Base-by-base conservation (phyloP, 2,329 filamentous ascomycete genomes). In the Pyrenochaeta sp. region DNA sequence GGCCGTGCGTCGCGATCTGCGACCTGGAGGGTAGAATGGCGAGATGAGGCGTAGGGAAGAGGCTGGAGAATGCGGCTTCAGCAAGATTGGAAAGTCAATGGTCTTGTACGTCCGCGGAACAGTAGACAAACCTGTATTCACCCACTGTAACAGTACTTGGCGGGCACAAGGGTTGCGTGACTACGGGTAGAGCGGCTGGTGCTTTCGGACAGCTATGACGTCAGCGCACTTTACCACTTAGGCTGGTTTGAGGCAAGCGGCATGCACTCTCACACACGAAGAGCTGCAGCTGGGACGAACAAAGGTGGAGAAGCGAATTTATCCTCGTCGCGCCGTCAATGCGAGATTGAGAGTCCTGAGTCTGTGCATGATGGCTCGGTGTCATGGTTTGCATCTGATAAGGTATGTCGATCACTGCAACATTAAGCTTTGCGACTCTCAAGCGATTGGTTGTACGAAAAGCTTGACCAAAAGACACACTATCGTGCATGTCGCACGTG, bases 101-200 rank as follows among this genome's bases (percentile, higher is more conserved):
- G 40, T 55, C 58, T 60, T 62, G 59, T 60, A 62, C 21, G 41
- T 27, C 32, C 35, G 37, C 41, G 43, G 47, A 42, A 14, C 11
- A 8, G 20, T 38, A 22, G 39, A 41, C 34, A 61, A 62, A 61
- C 59, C 50, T 45, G 59, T 58, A 62, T 58, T 62, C 51, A n/a
- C n/a, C n/a, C n/a, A 56, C 45, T 43, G 35, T 44, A 27, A 31
- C 29, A 15, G 19, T 20, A 40, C 44, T 46, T 44, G 41, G 43
- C 45, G 40, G 38, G 29, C 8, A 35, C 32, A 37, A 22, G 24
- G 17, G 39, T 46, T 38, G 41, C 38, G 50, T 24, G 35, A 41
- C 43, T 23, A 29, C 28, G 40, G 41, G 35, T 49, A 40, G 44
- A 29, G 30, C 41, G 38, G 44, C 28, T 13, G 19, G n/a, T 8